A percentile compares a stretch with the other conserved stretches of the same genome.
Evolutionary conservation across 257 asterid species (phyloP).

Genomic region (Gentiana straminea): DNA sequence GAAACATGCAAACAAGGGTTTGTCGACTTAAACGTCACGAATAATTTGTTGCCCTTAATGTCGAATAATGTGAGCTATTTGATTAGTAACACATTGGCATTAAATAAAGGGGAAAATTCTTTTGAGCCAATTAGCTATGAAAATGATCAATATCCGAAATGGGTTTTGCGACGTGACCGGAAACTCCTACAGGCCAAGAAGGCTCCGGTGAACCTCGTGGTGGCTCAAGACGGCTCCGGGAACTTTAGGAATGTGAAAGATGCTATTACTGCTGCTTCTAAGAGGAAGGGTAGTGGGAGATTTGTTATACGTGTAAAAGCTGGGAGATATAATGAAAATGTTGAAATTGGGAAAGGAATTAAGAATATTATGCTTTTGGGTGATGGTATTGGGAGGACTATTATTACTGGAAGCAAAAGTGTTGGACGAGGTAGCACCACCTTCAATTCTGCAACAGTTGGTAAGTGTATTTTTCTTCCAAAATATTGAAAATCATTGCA

Average conservation of each 20-base stretch:
- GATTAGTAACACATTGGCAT: conserved; percentile 49
- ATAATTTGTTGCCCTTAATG: conserved; percentile 29
- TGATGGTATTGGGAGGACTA: conserved; percentile 71
- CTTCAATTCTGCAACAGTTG: conserved; percentile 72
- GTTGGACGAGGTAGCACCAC: conserved; percentile 75
- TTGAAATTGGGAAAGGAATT: conserved; percentile 25
- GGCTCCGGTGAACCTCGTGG: conserved; percentile 36
- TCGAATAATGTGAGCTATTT: conserved; percentile 46
- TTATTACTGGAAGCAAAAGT: conserved; percentile 77
- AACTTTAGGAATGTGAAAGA: conserved; percentile 40
- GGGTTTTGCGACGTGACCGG: conserved; percentile 62
- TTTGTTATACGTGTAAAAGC: conserved; percentile 50
- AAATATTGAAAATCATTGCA: neutral
- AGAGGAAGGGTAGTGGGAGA: conserved; percentile 36
- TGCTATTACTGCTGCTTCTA: conserved; percentile 43
- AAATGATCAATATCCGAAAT: conserved; percentile 41
- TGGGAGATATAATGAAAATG: conserved; percentile 61
- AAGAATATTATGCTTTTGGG: conserved; percentile 60
- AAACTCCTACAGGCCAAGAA: conserved; percentile 37
- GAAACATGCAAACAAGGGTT: conserved; percentile 34
- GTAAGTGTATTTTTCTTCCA: conserved; percentile 22
- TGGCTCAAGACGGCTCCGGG: conserved; percentile 41
- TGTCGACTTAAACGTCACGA: conserved; percentile 35
- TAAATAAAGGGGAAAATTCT: conserved; percentile 27
- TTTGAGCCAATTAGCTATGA: conserved; percentile 5